Evolutionary conservation across 345 rosid species (phyloP).

Genomic region (Barbarea vulgaris): DNA sequence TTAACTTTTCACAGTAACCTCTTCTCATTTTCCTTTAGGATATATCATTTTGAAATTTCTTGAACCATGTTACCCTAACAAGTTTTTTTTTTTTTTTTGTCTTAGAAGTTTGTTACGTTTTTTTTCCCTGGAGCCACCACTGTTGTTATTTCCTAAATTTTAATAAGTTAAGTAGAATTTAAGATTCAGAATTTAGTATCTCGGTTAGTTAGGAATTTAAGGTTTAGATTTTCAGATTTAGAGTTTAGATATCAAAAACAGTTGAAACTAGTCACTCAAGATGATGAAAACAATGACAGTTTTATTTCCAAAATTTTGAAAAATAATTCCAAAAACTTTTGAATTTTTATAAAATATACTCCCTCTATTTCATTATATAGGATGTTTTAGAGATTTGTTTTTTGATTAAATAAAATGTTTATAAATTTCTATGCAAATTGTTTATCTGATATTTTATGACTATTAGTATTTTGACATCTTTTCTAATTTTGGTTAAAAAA

Average conservation of each 20-base stretch:
- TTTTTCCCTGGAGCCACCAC: background rate
- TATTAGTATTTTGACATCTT: too few species aligned
- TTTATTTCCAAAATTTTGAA: background rate
- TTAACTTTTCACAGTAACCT: background rate
- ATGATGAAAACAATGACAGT: background rate
- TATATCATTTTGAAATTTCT: background rate
- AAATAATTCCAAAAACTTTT: background rate
- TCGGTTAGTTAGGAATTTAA: background rate
- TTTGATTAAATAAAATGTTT: too few species aligned
- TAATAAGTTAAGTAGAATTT: background rate
- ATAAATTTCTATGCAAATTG: too few species aligned
- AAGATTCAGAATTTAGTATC: background rate
- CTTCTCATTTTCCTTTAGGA: background rate
- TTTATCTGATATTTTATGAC: too few species aligned
- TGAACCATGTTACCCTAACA: background rate
- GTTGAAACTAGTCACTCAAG: background rate
- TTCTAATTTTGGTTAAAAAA: too few species aligned
- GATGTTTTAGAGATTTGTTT: too few species aligned
- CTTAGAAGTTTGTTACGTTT: too few species aligned
- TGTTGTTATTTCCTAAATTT: background rate
- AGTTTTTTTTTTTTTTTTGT: background rate
- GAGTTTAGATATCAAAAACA: background rate
- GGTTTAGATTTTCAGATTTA: background rate
- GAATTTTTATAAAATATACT: too few species aligned
- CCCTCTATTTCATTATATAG: too few species aligned